Evolutionary conservation across 2,329 filamentous ascomycete species (phyloP), one percentile per base, ranked within the genome.

Genomic region (Coccinonectria pachysandricola): DNA sequence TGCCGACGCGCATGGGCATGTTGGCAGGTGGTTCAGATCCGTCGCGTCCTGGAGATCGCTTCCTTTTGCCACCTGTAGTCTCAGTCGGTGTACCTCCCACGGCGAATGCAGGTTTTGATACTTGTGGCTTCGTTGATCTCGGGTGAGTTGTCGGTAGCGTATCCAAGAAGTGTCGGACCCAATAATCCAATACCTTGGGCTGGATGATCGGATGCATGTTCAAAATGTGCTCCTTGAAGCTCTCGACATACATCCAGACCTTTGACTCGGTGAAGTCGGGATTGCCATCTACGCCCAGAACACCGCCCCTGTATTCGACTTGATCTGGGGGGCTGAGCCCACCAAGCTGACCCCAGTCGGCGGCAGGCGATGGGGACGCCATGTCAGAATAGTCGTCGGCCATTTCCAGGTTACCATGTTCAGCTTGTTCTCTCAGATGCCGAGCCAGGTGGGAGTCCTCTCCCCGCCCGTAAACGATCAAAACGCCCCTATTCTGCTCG

Each of bases 391-490:
- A 55, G 29, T 71, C 68, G 24, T 67, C 62, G 8, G 52, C 48
- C 27, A 59, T 56, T 15, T 60, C 60, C n/a, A 55, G 26, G 4
- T 45, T 50, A 11, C 56, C 60, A 21, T 59, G 48, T 9, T 56
- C 54, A 13, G 52, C 42, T 10, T 43, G 26, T 43, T 62, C 58
- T 30, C 56, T 59, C 16, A 62, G 56, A 6, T 53, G 59, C 13
- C 69, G 62, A 22, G 69, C 68, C 13, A 64, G 60, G 41, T 78
- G 75, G 14, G 68, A 61, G 16, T 80, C 82, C 54, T 92, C 84
- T 4, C 86, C 86, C 33, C 77, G 71, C 1, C 85, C 85, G 53
- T 80, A 86, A 2, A 88, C 62, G 13, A 80, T 73, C 20, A 93
- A 61, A 6, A 82, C 56, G 1, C 85, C 85, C 15, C 85, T 72